These are phyloP conservation scores for Coemansia sp. DNA, from an alignment of 192 early-diverging fungal genomes.

Conservation along the genomic window DNA sequence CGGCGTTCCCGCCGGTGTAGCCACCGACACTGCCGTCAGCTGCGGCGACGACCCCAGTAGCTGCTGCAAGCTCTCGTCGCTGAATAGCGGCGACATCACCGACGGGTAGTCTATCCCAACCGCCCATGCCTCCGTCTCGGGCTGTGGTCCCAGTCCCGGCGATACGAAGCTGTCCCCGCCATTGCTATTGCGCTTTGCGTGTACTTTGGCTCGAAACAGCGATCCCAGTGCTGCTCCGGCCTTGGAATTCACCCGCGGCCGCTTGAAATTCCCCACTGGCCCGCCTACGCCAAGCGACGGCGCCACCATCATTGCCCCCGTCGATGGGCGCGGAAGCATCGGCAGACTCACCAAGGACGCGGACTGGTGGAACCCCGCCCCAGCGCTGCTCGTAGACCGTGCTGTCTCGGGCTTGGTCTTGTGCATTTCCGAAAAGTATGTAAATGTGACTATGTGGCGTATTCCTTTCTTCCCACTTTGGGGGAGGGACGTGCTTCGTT, in stretches of 20 bases:
- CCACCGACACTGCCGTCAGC: slow-evolving; percentile 3
- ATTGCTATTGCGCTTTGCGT: slow-evolving; percentile 38
- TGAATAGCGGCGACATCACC: slow-evolving; percentile 41
- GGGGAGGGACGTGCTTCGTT: neutral
- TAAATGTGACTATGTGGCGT: neutral
- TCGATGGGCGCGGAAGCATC: slow-evolving; percentile 49
- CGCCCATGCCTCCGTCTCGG: slow-evolving; percentile 22
- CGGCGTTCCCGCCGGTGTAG: slow-evolving; percentile 5
- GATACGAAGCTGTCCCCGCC: slow-evolving; percentile 29
- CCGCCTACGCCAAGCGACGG: slow-evolving; percentile 21
- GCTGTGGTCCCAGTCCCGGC: slow-evolving; percentile 28
- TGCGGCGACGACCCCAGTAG: slow-evolving; percentile 41
- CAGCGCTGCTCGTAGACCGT: slow-evolving; percentile 29
- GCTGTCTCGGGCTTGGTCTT: slow-evolving; percentile 43
- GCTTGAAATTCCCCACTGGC: slow-evolving; percentile 20
- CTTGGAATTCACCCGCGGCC: slow-evolving; percentile 45
- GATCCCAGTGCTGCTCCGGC: slow-evolving; percentile 34
- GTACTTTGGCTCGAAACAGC: slow-evolving; percentile 39
- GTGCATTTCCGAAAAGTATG: slow-evolving; percentile 23
- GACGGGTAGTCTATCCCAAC: slow-evolving; percentile 38
- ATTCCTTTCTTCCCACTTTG: neutral
- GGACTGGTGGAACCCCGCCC: slow-evolving; percentile 48
- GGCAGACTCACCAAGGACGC: slow-evolving; percentile 48
- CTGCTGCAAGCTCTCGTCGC: slow-evolving; percentile 49
- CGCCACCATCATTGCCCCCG: slow-evolving; percentile 18